Base-by-base conservation (phyloP, 257 asterid species). In the Solanum pimpinellifolium region DNA sequence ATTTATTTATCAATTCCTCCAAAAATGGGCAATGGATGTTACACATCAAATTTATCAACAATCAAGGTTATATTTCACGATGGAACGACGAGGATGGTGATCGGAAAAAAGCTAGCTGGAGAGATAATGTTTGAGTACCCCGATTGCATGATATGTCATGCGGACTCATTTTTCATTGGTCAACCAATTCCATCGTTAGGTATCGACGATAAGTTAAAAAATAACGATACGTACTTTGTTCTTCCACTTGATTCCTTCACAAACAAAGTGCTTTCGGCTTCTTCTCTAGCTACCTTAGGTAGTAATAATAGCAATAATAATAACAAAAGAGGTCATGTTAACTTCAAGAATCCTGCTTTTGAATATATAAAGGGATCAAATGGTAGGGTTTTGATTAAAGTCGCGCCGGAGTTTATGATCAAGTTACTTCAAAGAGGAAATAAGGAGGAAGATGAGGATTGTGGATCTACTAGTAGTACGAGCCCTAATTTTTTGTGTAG, bases 111-210 rank as follows among this genome's bases (percentile, higher is more conserved):
- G 87, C 87, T 94, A 41, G 98, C 96, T 84, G 98, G 97, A 2
- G 94, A 94, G 88, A 89, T 96, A 77, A 93, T 93, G 98, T 94
- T 94, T 90, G 94, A 96, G 91, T 96, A 91, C 85, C 98, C 98
- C 0, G 94, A 94, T 69, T 91, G 86, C 85, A 89, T 92, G 91
- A 91, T 96, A 6, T 94, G 98, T 91, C 93, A 90, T 87, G 97
- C 96, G 37, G 96, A 90, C 72, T 94, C 98, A 2, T 96, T 96
- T 94, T 94, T 90, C 94, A 91, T 96, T 16, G 98, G 98, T 31
- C 95, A 88, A 23, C 96, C 94, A 0, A 75, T 95, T 62, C 98
- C 98, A 0, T 87, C 95, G 0, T 93, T 94, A 73, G 73, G 91
- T 88, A 92, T 92, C 11, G 92, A 89, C 27, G 96, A 95, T 84